Evolutionary conservation across 345 rosid genomes (phyloP).

Genomic region (Melaleuca quinquenervia): DNA sequence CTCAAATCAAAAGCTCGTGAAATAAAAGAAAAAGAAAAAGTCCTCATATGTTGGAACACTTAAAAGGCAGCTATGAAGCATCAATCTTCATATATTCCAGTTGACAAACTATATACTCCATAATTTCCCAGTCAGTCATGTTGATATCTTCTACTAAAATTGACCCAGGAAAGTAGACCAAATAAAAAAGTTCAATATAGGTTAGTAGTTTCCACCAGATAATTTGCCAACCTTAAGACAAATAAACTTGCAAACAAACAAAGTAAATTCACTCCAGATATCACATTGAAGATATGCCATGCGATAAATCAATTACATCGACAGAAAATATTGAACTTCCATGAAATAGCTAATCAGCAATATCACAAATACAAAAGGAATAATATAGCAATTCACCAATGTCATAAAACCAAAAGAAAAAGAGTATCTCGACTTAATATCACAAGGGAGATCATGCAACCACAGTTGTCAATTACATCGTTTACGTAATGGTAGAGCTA

Average conservation of each 20-base stretch:
- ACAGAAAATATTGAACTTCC: background rate
- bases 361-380: background rate
- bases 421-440: background rate
- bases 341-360: background rate
- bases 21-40: background rate
- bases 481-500: background rate
- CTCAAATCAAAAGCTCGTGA: background rate
- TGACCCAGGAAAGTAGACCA: too few species aligned
- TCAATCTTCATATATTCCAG: background rate
- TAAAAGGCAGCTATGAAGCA: background rate
- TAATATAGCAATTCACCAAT: background rate
- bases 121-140: background rate
- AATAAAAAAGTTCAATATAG: background rate
- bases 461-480: background rate
- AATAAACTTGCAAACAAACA: background rate
- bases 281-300: background rate
- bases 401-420: background rate
- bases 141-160: background rate
- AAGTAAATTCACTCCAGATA: background rate
- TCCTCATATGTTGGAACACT: background rate
- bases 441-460: background rate
- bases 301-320: background rate
- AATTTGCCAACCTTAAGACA: background rate
- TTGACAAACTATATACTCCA: background rate
- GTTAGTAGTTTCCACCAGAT: background rate